Conservation (phyloP, 306 rosid species). For the Hippophae rhamnoides region DNA sequence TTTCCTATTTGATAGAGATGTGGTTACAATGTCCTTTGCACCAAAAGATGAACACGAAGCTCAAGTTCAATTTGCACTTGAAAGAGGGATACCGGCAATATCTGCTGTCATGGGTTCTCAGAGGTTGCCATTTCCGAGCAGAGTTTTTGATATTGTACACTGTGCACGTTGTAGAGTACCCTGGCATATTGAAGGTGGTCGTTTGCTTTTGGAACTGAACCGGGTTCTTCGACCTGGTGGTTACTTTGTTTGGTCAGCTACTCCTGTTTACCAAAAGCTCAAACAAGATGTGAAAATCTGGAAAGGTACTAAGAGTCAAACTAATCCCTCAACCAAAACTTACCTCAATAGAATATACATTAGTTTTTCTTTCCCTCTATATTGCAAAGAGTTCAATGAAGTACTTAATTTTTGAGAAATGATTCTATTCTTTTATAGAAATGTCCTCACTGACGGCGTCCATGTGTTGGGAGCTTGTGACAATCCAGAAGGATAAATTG, state of each 20-base stretch:
- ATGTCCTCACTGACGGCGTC: conserved; percentile 63
- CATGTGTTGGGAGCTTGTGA: conserved; percentile 92
- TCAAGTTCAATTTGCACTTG: conserved; percentile 89
- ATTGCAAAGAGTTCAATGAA: too few species aligned
- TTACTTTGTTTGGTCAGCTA: conserved; percentile 78
- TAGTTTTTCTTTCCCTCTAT: too few species aligned
- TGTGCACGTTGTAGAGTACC: conserved; percentile 94
- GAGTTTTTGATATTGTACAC: conserved; percentile 64
- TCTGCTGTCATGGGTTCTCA: conserved; percentile 97
- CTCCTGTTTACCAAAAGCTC: conserved; percentile 81
- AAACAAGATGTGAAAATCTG: conserved; percentile 77
- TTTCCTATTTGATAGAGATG: conserved; percentile 73
- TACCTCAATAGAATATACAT: too few species aligned
- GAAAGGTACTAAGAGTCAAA: conserved; percentile 33
- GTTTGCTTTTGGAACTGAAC: conserved; percentile 76
- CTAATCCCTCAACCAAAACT: too few species aligned
- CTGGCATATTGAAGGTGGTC: conserved; percentile 81
- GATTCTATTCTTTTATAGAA: conserved; percentile 22
- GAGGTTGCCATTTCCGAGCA: conserved; percentile 68
- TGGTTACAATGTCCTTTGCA: conserved; percentile 78
- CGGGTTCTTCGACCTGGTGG: conserved; percentile 79
- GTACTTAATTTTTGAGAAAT: background rate
- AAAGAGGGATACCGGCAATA: conserved; percentile 87
- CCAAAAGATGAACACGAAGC: conserved; percentile 98
- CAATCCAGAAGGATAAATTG: conserved; percentile 55